Base-by-base conservation (phyloP, 371 early-diverging fungal species). In the Coemansia sp. region DNA sequence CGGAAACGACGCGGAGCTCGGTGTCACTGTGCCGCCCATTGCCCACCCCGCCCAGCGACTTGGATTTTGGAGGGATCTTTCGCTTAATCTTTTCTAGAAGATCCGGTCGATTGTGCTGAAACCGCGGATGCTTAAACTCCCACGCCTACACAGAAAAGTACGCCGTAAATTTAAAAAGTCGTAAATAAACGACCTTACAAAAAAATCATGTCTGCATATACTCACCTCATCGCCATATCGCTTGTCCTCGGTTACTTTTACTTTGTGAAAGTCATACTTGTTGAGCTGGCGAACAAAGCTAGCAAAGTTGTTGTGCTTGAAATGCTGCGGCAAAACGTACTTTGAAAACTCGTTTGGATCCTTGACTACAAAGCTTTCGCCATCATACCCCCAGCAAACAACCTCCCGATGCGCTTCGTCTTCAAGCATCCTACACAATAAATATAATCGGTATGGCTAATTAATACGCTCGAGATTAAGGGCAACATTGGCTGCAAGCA, bases 111-210 rank as follows among this genome's bases (percentile, higher is more conserved):
- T 88, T 91, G 52, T 90, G 85, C 61, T 91, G 71, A 68, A 95
- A 95, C 64, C 89, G 88, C 25, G 89, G 84, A 69, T 95, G 94
- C 53, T 91, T 89, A 80, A 95, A 95, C 80, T 94, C 94, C 95
- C 95, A 95, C 52, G 93, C 86, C 79, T 93, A 91, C 71, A 23
- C 25, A 14, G 4, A 18, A 8, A 88, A 54, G 1, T 23, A 8
- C 37, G 51, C 51, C 3, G 51, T 11, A 11, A 47, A 47, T 47
- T 16, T 47, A 51, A 18, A 51, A 51, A 1, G 20, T 18, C 16
- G 12, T 14, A 14, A 55, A 14, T 28, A n/a, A 26, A n/a, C 28
- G 26, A 55, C n/a, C n/a, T 12, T 28, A 6, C 14, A 14, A 6
- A 14, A 7, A 7, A 14, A 2, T 23, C 25, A 20, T 14, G 30